Conservation (phyloP, 805 yeast genomes). For the Yamadazyma philogaea region DNA sequence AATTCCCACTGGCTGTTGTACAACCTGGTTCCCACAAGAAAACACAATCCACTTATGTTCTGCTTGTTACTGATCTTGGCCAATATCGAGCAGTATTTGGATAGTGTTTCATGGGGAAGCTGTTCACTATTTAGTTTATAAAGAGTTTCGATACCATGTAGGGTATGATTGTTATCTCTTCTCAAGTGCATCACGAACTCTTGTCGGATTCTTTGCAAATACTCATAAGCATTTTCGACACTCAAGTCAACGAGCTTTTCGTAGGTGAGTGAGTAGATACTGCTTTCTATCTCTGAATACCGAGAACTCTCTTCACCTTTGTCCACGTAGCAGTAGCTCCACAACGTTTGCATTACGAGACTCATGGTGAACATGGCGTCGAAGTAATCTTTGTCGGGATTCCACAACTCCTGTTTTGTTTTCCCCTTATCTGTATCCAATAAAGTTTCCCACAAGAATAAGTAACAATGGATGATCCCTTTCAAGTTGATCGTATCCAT, state of each 20-base stretch:
- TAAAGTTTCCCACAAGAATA: slow-evolving; percentile 40
- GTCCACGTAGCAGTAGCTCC: slow-evolving; percentile 37
- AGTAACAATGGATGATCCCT: slow-evolving; percentile 37
- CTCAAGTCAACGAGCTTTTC: slow-evolving; percentile 25
- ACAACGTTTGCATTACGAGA: slow-evolving; percentile 36
- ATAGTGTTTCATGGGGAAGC: slow-evolving; percentile 26
- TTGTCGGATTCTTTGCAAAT: slow-evolving; percentile 31
- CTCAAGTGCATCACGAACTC: slow-evolving; percentile 30
- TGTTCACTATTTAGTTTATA: slow-evolving; percentile 11
- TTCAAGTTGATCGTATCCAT: slow-evolving; percentile 31
- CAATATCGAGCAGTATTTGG: slow-evolving; percentile 33
- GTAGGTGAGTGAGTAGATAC: slow-evolving; percentile 16
- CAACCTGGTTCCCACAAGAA: slow-evolving; percentile 36
- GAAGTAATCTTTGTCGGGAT: slow-evolving; percentile 31
- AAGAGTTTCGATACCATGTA: slow-evolving; percentile 21
- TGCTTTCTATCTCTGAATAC: slow-evolving; percentile 18
- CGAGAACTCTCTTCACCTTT: slow-evolving; percentile 22
- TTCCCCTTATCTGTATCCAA: slow-evolving; percentile 14
- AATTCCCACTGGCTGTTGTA: slow-evolving; percentile 42
- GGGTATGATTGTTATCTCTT: slow-evolving; percentile 22
- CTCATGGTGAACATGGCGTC: slow-evolving; percentile 37
- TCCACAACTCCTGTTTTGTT: slow-evolving; percentile 22
- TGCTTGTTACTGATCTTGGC: slow-evolving; percentile 33
- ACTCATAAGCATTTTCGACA: slow-evolving; percentile 37
- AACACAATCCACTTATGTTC: slow-evolving; percentile 42